Evolutionary conservation across 306 rosid genomes (phyloP).

Genomic region (Cicer judaicum): DNA sequence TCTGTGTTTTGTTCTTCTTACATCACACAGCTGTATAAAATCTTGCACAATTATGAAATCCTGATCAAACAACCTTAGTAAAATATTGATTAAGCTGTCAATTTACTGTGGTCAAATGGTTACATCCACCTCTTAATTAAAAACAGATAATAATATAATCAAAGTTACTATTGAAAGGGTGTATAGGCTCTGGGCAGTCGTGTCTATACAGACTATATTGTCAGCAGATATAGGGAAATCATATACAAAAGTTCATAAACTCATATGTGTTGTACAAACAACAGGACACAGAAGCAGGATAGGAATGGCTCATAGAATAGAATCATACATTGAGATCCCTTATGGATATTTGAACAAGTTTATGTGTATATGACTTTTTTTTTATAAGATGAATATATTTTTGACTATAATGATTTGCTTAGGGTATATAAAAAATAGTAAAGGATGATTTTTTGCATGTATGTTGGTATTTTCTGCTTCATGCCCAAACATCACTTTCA

Average conservation of each 20-base stretch:
- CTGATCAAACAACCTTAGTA: not conserved
- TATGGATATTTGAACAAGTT: conserved; percentile 12
- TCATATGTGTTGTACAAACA: not conserved
- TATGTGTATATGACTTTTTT: not conserved
- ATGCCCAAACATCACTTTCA: conserved; percentile 17
- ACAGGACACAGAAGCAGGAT: not conserved
- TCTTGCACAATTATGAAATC: not conserved
- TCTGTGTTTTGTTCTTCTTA: conserved; percentile 6
- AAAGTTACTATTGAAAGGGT: not conserved
- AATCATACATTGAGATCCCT: not conserved
- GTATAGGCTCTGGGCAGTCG: not conserved
- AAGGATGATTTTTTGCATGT: conserved; percentile 17
- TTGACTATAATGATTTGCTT: not conserved
- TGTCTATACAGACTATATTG: conserved; percentile 1
- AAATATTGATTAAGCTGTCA: conserved; percentile 10
- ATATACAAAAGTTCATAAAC: too few species aligned
- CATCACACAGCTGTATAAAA: not conserved
- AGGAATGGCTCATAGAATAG: not conserved
- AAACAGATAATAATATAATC: not conserved
- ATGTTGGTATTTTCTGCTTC: conserved; percentile 28
- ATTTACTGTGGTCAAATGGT: not conserved
- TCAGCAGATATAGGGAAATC: conserved; percentile 1
- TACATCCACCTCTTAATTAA: not conserved
- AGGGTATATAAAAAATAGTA: not conserved
- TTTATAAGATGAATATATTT: conserved; percentile 6